Base-by-base conservation (phyloP, 495 filamentous ascomycete species). In the Clavariopsis aquatica region DNA sequence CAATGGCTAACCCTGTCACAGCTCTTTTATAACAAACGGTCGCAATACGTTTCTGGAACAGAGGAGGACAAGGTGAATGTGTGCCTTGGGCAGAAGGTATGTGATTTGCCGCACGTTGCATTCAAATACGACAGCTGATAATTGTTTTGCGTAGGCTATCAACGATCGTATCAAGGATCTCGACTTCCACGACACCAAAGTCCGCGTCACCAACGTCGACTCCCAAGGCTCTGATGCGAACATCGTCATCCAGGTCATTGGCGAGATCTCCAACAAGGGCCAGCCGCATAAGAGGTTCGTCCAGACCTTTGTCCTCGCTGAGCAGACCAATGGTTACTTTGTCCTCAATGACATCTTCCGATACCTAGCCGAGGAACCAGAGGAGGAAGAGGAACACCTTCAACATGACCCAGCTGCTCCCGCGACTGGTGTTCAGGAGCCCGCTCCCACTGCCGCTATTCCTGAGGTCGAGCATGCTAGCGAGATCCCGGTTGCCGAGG, bases 331-430 rank as follows among this genome's bases (percentile, higher is more conserved):
- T 47, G 94, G 94, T 53, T 98, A 98, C 79, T 98, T 96, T 69
- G 94, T 98, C 2, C 84, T 98, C 62, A 98, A 98, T 73, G 94
- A 98, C 65, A 96, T 98, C 74, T 92, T 98, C 79, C 83, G 94
- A 47, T 98, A 92, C 77, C 84, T 98, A 62, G 83, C 86, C 27
- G 88, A 91, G 45, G 88, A 90, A 59, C 85, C 88, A 36, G 93
- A 96, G 60, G 90, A 94, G 62, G 68, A 77, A 43, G 81, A 82
- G 58, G 85, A 88, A 57, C 52, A 47, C 31, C 71, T 78, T 57
- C 78, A 83, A 60, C 69, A 71, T 24, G 66, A 61, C 7, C 63
- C 74, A 17, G 66, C 74, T 36, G 64, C 69, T 23, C 78, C 81
- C 51, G 69, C 76, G 57, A 77, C 65, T 65, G 64, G 72, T 23